A percentile compares a stretch with the other conserved stretches of the same genome.
phyloP scores from a whole-genome alignment of 2,329 filamentous ascomycete species.

The Tolypocladium sp. region DNA sequence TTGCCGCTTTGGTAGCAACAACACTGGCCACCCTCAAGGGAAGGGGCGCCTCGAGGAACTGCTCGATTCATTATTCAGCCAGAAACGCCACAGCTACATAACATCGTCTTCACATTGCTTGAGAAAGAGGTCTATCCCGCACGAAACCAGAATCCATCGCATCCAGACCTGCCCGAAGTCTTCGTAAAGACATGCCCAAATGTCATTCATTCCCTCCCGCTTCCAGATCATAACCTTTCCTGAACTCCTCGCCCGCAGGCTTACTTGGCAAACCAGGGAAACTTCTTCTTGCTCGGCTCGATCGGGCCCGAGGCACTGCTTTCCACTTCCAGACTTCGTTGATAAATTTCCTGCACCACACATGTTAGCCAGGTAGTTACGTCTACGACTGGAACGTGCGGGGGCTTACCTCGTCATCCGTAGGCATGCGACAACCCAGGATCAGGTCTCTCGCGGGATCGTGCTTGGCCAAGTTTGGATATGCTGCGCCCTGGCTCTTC shows the following conservation, averaged over 20 bases:
- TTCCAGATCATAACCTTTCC: conserved; percentile 4
- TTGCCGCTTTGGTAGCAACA: neutral
- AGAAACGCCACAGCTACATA: neutral
- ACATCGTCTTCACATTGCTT: neutral
- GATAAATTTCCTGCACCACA: conserved; percentile 49
- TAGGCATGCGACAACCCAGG: conserved; percentile 70
- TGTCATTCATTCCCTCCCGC: conserved; percentile 1
- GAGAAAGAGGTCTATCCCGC: neutral
- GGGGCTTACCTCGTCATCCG: conserved; percentile 74
- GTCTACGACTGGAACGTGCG: neutral
- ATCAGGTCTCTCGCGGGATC: conserved; percentile 67
- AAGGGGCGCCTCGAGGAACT: neutral
- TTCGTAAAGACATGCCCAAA: neutral
- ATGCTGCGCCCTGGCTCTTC: conserved; percentile 79
- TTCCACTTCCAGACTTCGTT: conserved; percentile 52
- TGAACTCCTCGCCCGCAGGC: conserved; percentile 15
- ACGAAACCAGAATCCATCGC: neutral
- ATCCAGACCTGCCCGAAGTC: conserved; percentile 3
- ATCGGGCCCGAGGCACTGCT: conserved; percentile 32
- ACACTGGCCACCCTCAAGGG: neutral
- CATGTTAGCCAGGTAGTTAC: neutral
- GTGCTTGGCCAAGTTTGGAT: conserved; percentile 60
- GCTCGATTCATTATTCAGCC: neutral
- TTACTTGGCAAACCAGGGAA: conserved; percentile 54
- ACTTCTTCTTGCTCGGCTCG: conserved; percentile 53